Evolutionary conservation across 192 early-diverging fungal species (phyloP).

Genomic region (Coemansia sp.): DNA sequence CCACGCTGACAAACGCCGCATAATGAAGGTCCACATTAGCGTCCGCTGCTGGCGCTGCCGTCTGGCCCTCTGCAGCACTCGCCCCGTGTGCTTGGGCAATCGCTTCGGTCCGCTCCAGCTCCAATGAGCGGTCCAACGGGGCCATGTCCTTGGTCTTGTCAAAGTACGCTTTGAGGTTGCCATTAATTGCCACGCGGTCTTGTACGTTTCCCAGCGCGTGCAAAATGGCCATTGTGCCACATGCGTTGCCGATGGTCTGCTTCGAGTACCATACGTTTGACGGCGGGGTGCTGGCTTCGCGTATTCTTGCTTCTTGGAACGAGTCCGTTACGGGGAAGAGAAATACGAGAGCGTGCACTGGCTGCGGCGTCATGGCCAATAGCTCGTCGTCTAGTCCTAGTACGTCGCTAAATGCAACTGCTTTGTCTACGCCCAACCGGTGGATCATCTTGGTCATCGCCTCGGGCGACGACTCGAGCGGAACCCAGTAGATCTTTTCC

Average conservation of each 20-base stretch:
- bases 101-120: slow-evolving; percentile 63
- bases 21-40: slow-evolving; percentile 83
- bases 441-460: slow-evolving; percentile 67
- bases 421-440: slow-evolving; percentile 63
- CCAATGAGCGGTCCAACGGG: slow-evolving; percentile 72
- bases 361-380: slow-evolving; percentile 76
- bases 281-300: slow-evolving; percentile 39
- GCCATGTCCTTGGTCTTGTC: slow-evolving; percentile 60
- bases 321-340: slow-evolving; percentile 79
- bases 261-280: slow-evolving; percentile 71
- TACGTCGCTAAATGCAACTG: slow-evolving; percentile 77
- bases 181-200: slow-evolving; percentile 53
- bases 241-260: slow-evolving; percentile 90
- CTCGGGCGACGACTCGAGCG: slow-evolving; percentile 88
- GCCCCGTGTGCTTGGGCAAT: slow-evolving; percentile 59
- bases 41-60: slow-evolving; percentile 67
- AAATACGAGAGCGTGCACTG: slow-evolving; percentile 80
- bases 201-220: slow-evolving; percentile 82
- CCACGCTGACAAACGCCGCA: slow-evolving; percentile 76
- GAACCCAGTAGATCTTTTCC: slow-evolving; percentile 67
- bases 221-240: slow-evolving; percentile 92
- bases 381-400: slow-evolving; percentile 83
- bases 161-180: slow-evolving; percentile 62
- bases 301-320: slow-evolving; percentile 59
- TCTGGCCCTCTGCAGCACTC: slow-evolving; percentile 65